These are phyloP conservation scores for Pneumocystis oryctolagi DNA, from an alignment of 1,139 yeast genomes.

Conservation along the genomic window DNA sequence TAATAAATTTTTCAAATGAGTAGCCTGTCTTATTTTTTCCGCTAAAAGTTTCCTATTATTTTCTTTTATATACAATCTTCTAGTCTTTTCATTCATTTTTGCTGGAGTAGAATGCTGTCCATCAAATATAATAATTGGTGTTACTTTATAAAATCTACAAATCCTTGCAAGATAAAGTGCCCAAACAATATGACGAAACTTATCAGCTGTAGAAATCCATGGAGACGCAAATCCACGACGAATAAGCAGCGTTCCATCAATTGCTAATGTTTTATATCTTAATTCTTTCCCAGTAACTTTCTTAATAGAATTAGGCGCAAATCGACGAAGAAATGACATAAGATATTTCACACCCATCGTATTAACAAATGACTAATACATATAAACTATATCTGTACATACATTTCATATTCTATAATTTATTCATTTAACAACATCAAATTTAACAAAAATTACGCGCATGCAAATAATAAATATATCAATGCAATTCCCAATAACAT, in stretches of 20 bases:
- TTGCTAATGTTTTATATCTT: constrained; percentile 1
- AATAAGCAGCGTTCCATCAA: constrained; percentile 1
- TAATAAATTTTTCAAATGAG: not conserved
- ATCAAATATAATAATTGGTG: constrained; percentile 1
- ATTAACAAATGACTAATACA: not conserved
- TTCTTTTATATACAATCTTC: not conserved
- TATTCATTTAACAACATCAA: not conserved
- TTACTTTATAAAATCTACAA: not conserved
- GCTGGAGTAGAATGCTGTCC: not conserved
- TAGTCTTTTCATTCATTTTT: not conserved
- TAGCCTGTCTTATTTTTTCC: not conserved
- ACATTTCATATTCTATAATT: not conserved
- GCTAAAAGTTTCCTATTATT: not conserved
- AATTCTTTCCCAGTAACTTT: not conserved
- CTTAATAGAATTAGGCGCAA: not conserved
- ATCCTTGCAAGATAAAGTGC: constrained; percentile 1
- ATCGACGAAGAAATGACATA: not conserved
- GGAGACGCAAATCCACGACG: not conserved
- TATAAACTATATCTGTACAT: not conserved
- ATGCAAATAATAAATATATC: not conserved
- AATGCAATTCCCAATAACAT: not conserved
- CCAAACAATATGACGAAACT: not conserved
- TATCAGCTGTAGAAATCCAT: not conserved
- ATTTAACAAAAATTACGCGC: not conserved
- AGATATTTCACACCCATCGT: constrained; percentile 1